Evolutionary conservation across 2,329 filamentous ascomycete species (phyloP).

Genomic region (Apiospora phragmitis): DNA sequence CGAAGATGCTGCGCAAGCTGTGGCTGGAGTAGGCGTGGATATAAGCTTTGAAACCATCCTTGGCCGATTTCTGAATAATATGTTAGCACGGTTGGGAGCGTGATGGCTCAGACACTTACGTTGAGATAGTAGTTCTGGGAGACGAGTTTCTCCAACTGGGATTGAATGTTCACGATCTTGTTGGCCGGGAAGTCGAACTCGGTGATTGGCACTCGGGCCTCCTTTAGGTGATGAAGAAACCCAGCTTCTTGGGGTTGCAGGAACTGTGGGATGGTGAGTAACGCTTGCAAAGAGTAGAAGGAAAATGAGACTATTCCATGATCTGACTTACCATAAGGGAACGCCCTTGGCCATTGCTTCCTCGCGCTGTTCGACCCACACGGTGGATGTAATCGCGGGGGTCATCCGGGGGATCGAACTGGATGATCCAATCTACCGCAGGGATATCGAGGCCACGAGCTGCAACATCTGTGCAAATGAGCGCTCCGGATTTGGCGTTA

Average conservation of each 20-base stretch:
- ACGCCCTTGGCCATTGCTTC: conserved; percentile 78
- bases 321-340: conserved; percentile 62
- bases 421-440: conserved; percentile 92
- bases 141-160: conserved; percentile 92
- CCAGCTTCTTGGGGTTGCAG: conserved; percentile 89
- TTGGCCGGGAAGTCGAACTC: conserved; percentile 94
- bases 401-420: conserved; percentile 93
- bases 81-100: not conserved
- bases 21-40: conserved; percentile 93
- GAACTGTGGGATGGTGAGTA: conserved; percentile 48
- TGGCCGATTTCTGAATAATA: conserved; percentile 40
- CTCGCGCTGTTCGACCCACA: conserved; percentile 90
- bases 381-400: conserved; percentile 76
- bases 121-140: conserved; percentile 96
- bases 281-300: not conserved
- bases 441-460: conserved; percentile 95
- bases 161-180: conserved; percentile 88
- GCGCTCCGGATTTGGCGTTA: conserved; percentile 75
- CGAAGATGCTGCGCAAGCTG: conserved; percentile 78
- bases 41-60: conserved; percentile 83
- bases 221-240: conserved; percentile 88
- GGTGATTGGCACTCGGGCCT: conserved; percentile 87
- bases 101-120: conserved; percentile 52
- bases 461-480: conserved; percentile 96
- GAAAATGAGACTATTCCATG: no score